These are phyloP conservation scores for Carallia pectinifolia DNA, from an alignment of 345 rosid genomes.

Conservation along the genomic window DNA sequence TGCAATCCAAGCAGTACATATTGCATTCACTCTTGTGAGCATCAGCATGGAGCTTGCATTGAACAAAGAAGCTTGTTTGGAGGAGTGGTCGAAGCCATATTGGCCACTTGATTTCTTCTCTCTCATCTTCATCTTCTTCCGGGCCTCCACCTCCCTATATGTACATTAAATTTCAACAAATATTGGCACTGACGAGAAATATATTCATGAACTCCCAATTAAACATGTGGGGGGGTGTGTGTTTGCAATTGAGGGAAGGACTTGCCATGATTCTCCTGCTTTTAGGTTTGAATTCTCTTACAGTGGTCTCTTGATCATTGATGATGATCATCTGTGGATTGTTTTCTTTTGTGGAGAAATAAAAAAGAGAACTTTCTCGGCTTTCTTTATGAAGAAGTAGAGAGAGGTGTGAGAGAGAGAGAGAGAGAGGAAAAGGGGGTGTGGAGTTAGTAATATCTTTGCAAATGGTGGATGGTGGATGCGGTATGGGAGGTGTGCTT, in stretches of 20 bases:
- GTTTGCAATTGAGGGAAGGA: too few species aligned
- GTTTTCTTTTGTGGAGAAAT: neutral
- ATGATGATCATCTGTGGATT: constrained; percentile 7
- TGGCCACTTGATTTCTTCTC: constrained; percentile 46
- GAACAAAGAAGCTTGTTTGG: constrained; percentile 75
- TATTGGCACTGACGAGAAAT: too few species aligned
- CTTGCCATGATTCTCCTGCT: constrained; percentile 62
- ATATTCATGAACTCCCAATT: too few species aligned
- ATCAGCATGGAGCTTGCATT: constrained; percentile 80
- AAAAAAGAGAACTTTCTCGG: neutral
- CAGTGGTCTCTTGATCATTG: constrained; percentile 39
- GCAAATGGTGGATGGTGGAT: constrained; percentile 17
- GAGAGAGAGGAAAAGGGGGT: constrained; percentile 7
- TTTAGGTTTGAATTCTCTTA: constrained; percentile 46
- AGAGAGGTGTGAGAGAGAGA: too few species aligned
- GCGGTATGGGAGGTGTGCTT: constrained; percentile 10
- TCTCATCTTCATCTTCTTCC: constrained; percentile 24
- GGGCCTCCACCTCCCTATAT: constrained; percentile 58
- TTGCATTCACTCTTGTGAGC: constrained; percentile 96
- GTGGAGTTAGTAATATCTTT: constrained; percentile 10
- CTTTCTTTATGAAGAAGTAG: neutral
- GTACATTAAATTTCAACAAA: neutral
- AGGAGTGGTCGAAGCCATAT: constrained; percentile 82
- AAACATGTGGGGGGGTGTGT: too few species aligned
- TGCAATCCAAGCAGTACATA: constrained; percentile 95